A percentile compares a stretch with the other conserved stretches of the same genome.
phyloP scores from a whole-genome alignment of 2,329 filamentous ascomycete species.

The Aspergillus unguis region DNA sequence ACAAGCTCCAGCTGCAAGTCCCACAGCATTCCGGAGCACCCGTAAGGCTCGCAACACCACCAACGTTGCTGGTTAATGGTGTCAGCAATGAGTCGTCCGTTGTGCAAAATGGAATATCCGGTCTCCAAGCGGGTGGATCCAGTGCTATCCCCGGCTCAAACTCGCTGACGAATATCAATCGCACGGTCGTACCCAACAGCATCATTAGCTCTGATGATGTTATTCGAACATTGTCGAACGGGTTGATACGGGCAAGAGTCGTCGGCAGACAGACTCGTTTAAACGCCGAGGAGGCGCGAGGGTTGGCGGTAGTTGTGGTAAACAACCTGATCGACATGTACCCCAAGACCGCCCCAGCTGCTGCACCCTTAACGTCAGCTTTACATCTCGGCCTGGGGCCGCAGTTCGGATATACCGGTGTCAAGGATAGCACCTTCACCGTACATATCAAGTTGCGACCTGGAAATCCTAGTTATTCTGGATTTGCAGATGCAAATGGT shows the following conservation, averaged over 20 bases:
- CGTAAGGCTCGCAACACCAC: constrained; percentile 44
- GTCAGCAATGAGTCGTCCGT: constrained; percentile 22
- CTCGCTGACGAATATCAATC: constrained; percentile 8
- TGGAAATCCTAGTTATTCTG: constrained; percentile 4
- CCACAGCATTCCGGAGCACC: constrained; percentile 40
- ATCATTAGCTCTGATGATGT: constrained; percentile 32
- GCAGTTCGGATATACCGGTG: constrained; percentile 28
- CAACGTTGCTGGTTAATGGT: constrained; percentile 40
- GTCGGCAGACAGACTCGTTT: constrained; percentile 28
- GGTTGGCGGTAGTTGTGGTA: constrained; percentile 32
- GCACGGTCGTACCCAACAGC: constrained; percentile 8
- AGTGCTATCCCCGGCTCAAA: constrained; percentile 5
- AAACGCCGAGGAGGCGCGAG: constrained; percentile 29
- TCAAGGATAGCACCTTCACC: constrained; percentile 24
- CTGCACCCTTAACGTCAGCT: constrained; percentile 28
- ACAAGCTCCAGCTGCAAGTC: constrained; percentile 44
- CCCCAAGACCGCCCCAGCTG: constrained; percentile 23
- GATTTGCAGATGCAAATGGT: constrained; percentile 9
- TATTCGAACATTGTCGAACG: constrained; percentile 28
- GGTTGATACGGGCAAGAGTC: constrained; percentile 31
- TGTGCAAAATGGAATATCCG: constrained; percentile 18
- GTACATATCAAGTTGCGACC: constrained; percentile 23
- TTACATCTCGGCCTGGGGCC: constrained; percentile 37
- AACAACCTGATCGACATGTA: constrained; percentile 30
- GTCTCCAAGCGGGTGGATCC: constrained; percentile 4